These are phyloP conservation scores for Paspalum vaginatum DNA, from an alignment of 176 grass and related monocot species.

Conservation along the genomic window DNA sequence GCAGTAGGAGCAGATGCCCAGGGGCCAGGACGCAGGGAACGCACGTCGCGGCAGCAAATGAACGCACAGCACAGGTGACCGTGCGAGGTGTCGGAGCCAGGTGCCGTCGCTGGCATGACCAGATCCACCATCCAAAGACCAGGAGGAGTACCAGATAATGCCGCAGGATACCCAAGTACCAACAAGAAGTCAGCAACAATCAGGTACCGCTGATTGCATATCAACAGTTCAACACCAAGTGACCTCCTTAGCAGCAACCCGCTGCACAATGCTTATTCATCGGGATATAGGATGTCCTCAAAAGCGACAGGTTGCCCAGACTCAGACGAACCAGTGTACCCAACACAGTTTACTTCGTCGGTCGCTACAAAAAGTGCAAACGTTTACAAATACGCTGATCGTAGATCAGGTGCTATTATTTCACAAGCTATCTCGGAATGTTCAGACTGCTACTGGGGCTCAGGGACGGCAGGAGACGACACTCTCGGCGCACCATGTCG, in stretches of 20 bases:
- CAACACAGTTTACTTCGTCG: conserved; percentile 1
- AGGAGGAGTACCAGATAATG: too few relatives aligned
- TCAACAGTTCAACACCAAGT: not conserved
- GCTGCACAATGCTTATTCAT: not conserved
- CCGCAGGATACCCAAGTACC: not conserved
- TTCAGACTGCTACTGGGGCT: too few relatives aligned
- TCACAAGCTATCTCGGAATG: not conserved
- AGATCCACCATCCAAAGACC: too few relatives aligned
- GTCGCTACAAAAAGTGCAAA: not conserved
- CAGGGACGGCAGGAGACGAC: not conserved
- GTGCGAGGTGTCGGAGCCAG: too few relatives aligned
- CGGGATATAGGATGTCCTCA: not conserved
- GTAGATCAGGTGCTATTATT: conserved; percentile 41
- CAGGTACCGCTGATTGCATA: not conserved
- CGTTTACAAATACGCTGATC: not conserved
- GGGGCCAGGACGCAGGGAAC: too few relatives aligned
- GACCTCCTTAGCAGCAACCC: not conserved
- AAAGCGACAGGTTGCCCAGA: not conserved
- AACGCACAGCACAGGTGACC: too few relatives aligned
- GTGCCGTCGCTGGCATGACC: too few relatives aligned
- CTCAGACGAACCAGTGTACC: not conserved
- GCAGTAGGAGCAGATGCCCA: too few relatives aligned
- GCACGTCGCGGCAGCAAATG: too few relatives aligned
- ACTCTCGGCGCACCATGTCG: not conserved
- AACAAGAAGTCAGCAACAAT: not conserved